Base-by-base conservation (phyloP, 805 yeast species). In the Cyberlindnera bimundalis region DNA sequence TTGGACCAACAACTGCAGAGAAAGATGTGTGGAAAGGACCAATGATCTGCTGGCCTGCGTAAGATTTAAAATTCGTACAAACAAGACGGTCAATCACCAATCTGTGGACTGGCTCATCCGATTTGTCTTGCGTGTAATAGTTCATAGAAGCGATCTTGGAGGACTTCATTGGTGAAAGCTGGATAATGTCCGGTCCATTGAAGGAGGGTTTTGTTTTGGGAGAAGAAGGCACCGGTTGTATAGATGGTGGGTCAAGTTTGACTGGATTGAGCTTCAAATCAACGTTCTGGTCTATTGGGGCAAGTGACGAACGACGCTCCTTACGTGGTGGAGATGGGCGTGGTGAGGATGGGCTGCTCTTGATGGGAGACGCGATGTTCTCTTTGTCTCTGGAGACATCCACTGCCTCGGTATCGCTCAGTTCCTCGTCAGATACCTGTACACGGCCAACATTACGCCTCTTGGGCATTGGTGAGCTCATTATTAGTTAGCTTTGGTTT, bases 1-100 rank as follows among this genome's bases (percentile, higher is more conserved):
- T 93, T 5, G 99, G 99, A 0, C 99, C 99, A 12, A 93, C 97
- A 10, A 93, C 95, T 0, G 99, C 98, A 10, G 96, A 86, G 57
- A 93, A 95, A 5, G 95, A 87, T 27, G 90, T 66, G 54, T 93
- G 84, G 62, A 93, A 93, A 0, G 99, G 99, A 0, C 99, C 99
- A 37, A 93, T 85, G 6, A 78, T 77, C 64, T 93, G 98, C 14
- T 73, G 67, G 0, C 99, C 99, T 1, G 97, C 98, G 59, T 93
- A 93, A 0, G 97, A 89, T 59, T 93, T 93, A 74, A 93, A 93
- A 59, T 93, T 84, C 2, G 81, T 80, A 30, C 95, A 69, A 1
- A 82, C 83, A 20, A 93, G 63, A 50, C 78, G 78, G 33, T 79
- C 68, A 33, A 93, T 90, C 6, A 87, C 93, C 19, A 93, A 62